Evolutionary conservation across 768 basidiomycete genomes (phyloP).

Genomic region (Piloderma croceum): DNA sequence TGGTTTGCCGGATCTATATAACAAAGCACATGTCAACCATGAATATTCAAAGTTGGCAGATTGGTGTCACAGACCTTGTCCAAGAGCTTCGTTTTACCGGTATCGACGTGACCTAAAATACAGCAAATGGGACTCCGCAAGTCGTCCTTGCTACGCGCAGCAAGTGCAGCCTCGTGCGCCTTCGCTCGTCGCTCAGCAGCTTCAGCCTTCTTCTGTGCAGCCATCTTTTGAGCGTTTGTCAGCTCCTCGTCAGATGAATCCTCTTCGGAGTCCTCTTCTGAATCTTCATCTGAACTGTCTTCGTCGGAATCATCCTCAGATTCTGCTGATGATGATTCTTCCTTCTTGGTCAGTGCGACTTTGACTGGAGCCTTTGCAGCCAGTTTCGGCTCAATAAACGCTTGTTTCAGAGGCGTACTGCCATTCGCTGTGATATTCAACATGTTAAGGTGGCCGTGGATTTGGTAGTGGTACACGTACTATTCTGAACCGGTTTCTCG

Average conservation of each 20-base stretch:
- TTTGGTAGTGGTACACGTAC: slow-evolving; percentile 3
- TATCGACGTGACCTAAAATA: slow-evolving; percentile 99
- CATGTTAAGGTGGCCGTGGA: neutral
- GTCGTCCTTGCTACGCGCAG: slow-evolving; percentile 82
- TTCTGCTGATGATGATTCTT: slow-evolving; percentile 33
- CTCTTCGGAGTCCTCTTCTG: slow-evolving; percentile 45
- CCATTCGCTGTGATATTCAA: slow-evolving; percentile 8
- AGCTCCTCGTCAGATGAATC: slow-evolving; percentile 58
- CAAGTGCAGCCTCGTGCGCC: slow-evolving; percentile 78
- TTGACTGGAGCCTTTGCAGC: slow-evolving; percentile 10
- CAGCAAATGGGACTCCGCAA: slow-evolving; percentile 96
- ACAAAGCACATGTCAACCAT: slow-evolving; percentile 4
- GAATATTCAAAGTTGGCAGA: no score
- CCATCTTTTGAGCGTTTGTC: slow-evolving; percentile 60
- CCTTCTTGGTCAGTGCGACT: slow-evolving; percentile 6
- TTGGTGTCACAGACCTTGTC: slow-evolving; percentile 76
- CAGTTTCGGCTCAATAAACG: slow-evolving; percentile 12
- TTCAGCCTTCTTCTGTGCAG: slow-evolving; percentile 71
- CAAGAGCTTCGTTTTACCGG: slow-evolving; percentile 95
- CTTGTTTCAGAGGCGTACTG: neutral
- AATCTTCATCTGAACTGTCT: slow-evolving; percentile 42
- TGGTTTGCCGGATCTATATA: slow-evolving; percentile 93
- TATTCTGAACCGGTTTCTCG: slow-evolving; percentile 24
- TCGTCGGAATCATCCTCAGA: slow-evolving; percentile 32
- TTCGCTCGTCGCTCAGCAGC: slow-evolving; percentile 78